Evolutionary conservation across 495 filamentous ascomycete species (phyloP).

Genomic region (Penicillium herquei): DNA sequence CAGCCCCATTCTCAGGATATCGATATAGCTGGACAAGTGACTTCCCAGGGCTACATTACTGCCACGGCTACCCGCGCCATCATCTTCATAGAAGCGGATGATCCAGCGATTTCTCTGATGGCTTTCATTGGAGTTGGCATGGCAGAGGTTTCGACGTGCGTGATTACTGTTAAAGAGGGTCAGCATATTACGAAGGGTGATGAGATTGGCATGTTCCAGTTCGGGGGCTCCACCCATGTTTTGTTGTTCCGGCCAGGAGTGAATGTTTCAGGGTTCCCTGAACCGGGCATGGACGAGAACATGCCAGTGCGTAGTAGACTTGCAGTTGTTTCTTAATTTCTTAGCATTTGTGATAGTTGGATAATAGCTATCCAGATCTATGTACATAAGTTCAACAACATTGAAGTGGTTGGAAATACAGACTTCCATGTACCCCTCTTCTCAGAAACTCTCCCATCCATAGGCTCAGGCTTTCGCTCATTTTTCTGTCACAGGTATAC

Average conservation of each 20-base stretch:
- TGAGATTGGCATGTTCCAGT: slow-evolving; percentile 72
- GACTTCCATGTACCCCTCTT: too few relatives aligned
- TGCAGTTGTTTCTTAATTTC: slow-evolving; percentile 35
- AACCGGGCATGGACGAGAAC: slow-evolving; percentile 47
- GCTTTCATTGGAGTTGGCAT: slow-evolving; percentile 65
- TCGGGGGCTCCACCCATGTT: slow-evolving; percentile 65
- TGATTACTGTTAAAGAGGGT: slow-evolving; percentile 61
- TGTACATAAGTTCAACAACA: too few relatives aligned
- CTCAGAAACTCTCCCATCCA: too few relatives aligned
- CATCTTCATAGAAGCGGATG: slow-evolving; percentile 69
- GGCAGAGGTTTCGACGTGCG: slow-evolving; percentile 69
- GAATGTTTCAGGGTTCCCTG: slow-evolving; percentile 46
- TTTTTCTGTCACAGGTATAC: too few relatives aligned
- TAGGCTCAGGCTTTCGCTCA: too few relatives aligned
- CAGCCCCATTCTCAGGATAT: slow-evolving; percentile 52
- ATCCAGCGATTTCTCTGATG: slow-evolving; percentile 64
- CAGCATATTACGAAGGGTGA: slow-evolving; percentile 64
- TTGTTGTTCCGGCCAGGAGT: slow-evolving; percentile 52
- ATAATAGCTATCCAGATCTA: too few relatives aligned
- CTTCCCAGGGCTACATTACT: slow-evolving; percentile 62
- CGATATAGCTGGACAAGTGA: slow-evolving; percentile 57
- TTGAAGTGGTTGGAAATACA: too few relatives aligned
- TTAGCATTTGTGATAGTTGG: too few relatives aligned
- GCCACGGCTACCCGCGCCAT: slow-evolving; percentile 57
- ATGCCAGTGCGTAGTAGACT: slow-evolving; percentile 55